Percentiles rank a stretch among this genome's conserved stretches.
These are phyloP conservation scores for Rosa multiflora DNA, from an alignment of 306 rosid genomes.

Conservation along the genomic window DNA sequence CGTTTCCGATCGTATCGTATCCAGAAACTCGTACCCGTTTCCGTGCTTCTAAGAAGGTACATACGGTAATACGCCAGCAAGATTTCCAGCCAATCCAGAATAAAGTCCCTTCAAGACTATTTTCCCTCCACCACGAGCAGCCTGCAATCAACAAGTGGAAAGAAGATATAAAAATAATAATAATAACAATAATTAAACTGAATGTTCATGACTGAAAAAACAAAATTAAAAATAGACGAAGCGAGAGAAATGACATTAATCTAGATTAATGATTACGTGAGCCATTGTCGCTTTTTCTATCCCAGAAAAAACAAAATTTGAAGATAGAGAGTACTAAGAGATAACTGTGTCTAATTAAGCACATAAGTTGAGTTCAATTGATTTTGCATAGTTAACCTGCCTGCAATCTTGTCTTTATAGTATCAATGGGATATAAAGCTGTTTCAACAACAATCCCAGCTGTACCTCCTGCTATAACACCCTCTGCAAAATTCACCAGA, in stretches of 20 bases:
- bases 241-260: too few species aligned
- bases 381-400: slow-evolving; percentile 43
- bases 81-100: slow-evolving; percentile 95
- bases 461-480: slow-evolving; percentile 52
- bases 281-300: not conserved
- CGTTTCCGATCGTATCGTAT: too few species aligned
- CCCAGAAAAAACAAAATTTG: not conserved
- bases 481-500: not conserved
- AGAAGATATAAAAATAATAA: too few species aligned
- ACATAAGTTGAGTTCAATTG: not conserved
- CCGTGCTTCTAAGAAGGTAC: slow-evolving; percentile 38
- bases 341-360: not conserved
- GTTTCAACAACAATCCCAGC: slow-evolving; percentile 97
- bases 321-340: not conserved
- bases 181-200: not conserved
- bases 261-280: too few species aligned
- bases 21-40: too few species aligned
- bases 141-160: slow-evolving; percentile 42
- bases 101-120: slow-evolving; percentile 79
- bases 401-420: slow-evolving; percentile 96
- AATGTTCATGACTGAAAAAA: too few species aligned
- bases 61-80: slow-evolving; percentile 97
- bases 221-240: too few species aligned
- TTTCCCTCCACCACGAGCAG: slow-evolving; percentile 84
- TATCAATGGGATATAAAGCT: slow-evolving; percentile 70